Evolutionary conservation across 2,329 filamentous ascomycete genomes (phyloP), one percentile per base, ranked within the genome.

Genomic region (Clarireedia monteithiana): DNA sequence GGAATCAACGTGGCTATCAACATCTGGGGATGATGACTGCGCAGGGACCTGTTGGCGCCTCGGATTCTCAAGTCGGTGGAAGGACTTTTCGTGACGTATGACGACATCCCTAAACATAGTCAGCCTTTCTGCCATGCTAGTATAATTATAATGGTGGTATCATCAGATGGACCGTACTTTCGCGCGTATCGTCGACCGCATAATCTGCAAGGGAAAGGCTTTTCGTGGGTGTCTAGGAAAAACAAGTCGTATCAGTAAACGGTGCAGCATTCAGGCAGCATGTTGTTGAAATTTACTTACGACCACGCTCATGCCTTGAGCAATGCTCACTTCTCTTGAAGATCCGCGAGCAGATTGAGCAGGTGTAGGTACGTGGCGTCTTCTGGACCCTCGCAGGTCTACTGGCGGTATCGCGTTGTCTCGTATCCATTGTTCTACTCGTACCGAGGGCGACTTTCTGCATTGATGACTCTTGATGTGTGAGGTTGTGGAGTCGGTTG

Each of bases 301-400:
- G 53, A 51, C 53, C 48, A 38, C 53, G 48, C 30, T 56, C 53
- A 30, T 56, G 53, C 48, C 53, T 50, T 27, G 53, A 56, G 30
- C 53, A 56, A 52, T 56, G 53, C 30, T 56, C 53, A 50, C 53
- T 56, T 20, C 53, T 50, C 48, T 56, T 56, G n/a, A 56, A 56
- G 4, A 17, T 34, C 14, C 48, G 36, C 39, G 42, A 34, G 20
- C 53, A 56, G 17, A 56, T 48, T 26, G 48, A 51, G 48, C 53
- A 56, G 17, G 53, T 56, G n/a, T 56, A 56, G 27, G 42, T 56
- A 45, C 53, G 53, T 27, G 48, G 48, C 48, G 39, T 26, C 48
- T 56, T 56, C 24, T 50, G 53, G 3, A 56, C 53, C 26, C 48
- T 42, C 12, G 40, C 46, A 4, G 53, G 27, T 20, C 53, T 46